Base-by-base conservation (phyloP, 2,329 filamentous ascomycete species). In the Calonectria honghensis region DNA sequence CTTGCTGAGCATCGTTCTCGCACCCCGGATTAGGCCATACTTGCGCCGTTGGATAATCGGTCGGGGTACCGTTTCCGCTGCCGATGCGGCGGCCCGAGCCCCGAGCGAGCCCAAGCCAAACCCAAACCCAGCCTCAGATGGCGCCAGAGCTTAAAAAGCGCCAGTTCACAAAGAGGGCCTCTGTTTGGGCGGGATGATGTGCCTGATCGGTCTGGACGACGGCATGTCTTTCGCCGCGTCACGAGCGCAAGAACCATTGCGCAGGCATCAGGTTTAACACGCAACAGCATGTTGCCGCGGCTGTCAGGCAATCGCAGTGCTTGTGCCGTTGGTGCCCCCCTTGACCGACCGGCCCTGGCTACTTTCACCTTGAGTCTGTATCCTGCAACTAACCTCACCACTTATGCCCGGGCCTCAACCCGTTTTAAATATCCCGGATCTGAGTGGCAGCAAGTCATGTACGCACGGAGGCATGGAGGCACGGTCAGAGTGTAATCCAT, bases 1-100 rank as follows among this genome's bases (percentile, higher is more conserved):
- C n/a, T n/a, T 39, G 48, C 48, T 41, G 18, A 32, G 27, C 37
- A 65, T 78, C 75, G 70, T 72, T 69, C 75, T 78, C 73, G 68
- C 74, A 74, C 48, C 71, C 79, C 76, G 64, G 75, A 78, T 78
- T 66, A 64, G 79, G 79, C 63, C 50, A 80, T 74, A 75, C 76
- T 80, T 79, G 79, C 79, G 78, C 78, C 76, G 68, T 77, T 79
- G 68, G 54, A 69, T 73, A 35, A 61, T 72, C 37, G 57, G 65
- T 51, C 32, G 48, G 48, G 32, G 35, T 73, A 7, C 54, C 45
- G 54, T 52, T 72, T 64, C 70, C 70, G 70, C 64, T 65, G 61
- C 69, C 61, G 69, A 71, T 66, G 69, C 54, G 35, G 54, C 70
- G 54, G 70, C 54, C 70, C 45, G 70, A 61, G 39, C 64, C 50